A percentile compares a stretch with the other conserved stretches of the same genome.
phyloP scores from a whole-genome alignment of 306 rosid genomes.

The Betula pendula region DNA sequence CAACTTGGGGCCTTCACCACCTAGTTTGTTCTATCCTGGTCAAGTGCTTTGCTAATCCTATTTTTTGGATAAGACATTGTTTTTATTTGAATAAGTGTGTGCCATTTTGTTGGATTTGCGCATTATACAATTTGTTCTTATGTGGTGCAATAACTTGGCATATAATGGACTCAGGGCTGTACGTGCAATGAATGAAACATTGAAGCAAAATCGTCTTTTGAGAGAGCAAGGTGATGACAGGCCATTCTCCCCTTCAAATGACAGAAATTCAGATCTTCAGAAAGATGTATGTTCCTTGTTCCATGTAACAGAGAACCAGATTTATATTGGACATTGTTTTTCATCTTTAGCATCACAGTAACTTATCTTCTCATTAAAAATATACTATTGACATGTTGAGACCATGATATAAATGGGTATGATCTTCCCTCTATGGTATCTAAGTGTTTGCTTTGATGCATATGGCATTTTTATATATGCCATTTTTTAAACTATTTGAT shows the following conservation, averaged over 20 bases:
- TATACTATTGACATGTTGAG: neutral
- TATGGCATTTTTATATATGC: neutral
- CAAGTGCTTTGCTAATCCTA: neutral
- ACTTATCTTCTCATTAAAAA: neutral
- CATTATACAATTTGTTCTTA: neutral
- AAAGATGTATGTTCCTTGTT: slow-evolving; percentile 45
- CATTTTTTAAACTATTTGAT: neutral
- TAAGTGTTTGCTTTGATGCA: neutral
- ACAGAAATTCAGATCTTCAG: slow-evolving; percentile 41
- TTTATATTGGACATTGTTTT: neutral
- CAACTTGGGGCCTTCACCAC: neutral
- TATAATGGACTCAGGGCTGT: slow-evolving; percentile 74
- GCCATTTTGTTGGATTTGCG: slow-evolving; percentile 7
- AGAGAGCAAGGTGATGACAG: slow-evolving; percentile 67
- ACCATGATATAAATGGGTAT: neutral
- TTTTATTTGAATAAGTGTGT: neutral
- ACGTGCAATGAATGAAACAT: slow-evolving; percentile 92
- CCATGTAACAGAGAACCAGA: neutral
- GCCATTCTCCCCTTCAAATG: slow-evolving; percentile 54
- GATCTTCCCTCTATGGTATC: neutral
- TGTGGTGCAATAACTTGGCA: slow-evolving; percentile 26
- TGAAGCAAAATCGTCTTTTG: slow-evolving; percentile 90
- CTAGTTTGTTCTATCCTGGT: neutral
- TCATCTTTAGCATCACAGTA: neutral
- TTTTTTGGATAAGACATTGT: neutral